Evolutionary conservation across 148 eudicot species (phyloP).

Genomic region (Camellia lanceoleosa): DNA sequence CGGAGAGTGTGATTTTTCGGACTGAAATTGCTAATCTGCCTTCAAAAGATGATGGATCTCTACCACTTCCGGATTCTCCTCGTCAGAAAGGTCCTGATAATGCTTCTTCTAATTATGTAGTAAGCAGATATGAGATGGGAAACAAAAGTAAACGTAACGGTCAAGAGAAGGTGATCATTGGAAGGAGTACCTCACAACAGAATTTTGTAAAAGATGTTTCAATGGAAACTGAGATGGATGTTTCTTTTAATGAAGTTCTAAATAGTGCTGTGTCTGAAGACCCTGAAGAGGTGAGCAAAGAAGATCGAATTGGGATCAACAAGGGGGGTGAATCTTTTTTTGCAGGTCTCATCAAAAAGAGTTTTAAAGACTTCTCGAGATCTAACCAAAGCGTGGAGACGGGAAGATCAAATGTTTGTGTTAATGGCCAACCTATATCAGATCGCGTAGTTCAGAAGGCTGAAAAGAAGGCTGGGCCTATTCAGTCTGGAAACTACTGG

Average conservation of each 20-base stretch:
- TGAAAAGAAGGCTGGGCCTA: conserved; percentile 77
- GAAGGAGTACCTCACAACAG: conserved; percentile 24
- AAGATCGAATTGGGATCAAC: conserved; percentile 24
- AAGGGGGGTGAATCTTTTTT: conserved; percentile 38
- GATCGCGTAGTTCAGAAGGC: conserved; percentile 53
- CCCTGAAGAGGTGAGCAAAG: conserved; percentile 36
- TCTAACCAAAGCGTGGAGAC: conserved; percentile 27
- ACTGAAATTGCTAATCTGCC: conserved; percentile 27
- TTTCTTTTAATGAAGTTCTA: conserved; percentile 31
- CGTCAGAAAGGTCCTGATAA: conserved; percentile 34
- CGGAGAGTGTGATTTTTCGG: conserved; percentile 27
- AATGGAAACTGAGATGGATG: conserved; percentile 44
- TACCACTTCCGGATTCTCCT: conserved; percentile 42
- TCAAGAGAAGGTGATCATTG: conserved; percentile 32
- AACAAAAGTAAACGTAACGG: conserved; percentile 22
- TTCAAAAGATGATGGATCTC: conserved; percentile 17
- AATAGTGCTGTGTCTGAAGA: conserved; percentile 34
- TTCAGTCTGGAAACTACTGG: conserved; percentile 88
- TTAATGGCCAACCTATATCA: conserved; percentile 66
- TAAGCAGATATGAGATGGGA: conserved; percentile 24
- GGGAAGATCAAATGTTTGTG: conserved; percentile 43
- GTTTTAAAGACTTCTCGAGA: conserved; percentile 32
- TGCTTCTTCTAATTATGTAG: conserved; percentile 20
- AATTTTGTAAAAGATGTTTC: conserved; percentile 34
- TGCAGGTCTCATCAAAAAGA: conserved; percentile 31